A percentile compares a stretch with the other conserved stretches of the same genome.
Evolutionary conservation across 805 yeast genomes (phyloP).

Genomic region (Dipodascopsis uninucleata): DNA sequence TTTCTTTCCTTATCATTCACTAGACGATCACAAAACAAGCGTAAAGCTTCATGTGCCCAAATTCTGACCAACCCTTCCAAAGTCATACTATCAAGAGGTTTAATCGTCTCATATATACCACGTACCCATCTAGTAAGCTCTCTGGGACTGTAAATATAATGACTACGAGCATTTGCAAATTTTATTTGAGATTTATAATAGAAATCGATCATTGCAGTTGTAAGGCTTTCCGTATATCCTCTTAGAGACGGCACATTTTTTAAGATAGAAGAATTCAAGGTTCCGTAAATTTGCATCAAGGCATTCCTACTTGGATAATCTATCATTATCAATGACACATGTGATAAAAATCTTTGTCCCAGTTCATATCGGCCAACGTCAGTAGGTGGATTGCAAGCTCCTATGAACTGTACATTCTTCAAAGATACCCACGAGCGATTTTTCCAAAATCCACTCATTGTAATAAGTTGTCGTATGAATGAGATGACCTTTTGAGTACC

Average conservation of each 20-base stretch:
- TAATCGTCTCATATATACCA: conserved; percentile 59
- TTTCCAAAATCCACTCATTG: conserved; percentile 75
- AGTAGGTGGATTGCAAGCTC: conserved; percentile 88
- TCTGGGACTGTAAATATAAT: conserved; percentile 81
- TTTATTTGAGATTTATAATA: conserved; percentile 45
- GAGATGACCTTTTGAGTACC: conserved; percentile 72
- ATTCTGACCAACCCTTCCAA: conserved; percentile 52
- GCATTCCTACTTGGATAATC: conserved; percentile 72
- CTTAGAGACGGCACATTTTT: conserved; percentile 58
- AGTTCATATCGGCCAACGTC: conserved; percentile 69
- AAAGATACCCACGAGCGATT: conserved; percentile 65
- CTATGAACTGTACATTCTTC: conserved; percentile 73
- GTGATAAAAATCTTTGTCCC: conserved; percentile 61
- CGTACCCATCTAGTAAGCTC: conserved; percentile 84
- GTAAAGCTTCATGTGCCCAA: conserved; percentile 77
- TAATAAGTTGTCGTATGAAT: conserved; percentile 70
- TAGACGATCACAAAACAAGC: conserved; percentile 75
- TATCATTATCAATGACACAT: conserved; percentile 61
- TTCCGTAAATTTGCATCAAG: conserved; percentile 59
- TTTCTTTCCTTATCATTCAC: conserved; percentile 45
- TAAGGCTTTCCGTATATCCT: conserved; percentile 50
- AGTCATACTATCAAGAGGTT: conserved; percentile 37
- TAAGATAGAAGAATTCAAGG: conserved; percentile 55
- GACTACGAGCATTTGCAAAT: conserved; percentile 46
- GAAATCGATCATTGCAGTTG: conserved; percentile 63